Percentiles rank a stretch among this genome's conserved stretches.
Conservation (phyloP, 2,329 filamentous ascomycete species). For the Emmonsiellopsis sp. region DNA sequence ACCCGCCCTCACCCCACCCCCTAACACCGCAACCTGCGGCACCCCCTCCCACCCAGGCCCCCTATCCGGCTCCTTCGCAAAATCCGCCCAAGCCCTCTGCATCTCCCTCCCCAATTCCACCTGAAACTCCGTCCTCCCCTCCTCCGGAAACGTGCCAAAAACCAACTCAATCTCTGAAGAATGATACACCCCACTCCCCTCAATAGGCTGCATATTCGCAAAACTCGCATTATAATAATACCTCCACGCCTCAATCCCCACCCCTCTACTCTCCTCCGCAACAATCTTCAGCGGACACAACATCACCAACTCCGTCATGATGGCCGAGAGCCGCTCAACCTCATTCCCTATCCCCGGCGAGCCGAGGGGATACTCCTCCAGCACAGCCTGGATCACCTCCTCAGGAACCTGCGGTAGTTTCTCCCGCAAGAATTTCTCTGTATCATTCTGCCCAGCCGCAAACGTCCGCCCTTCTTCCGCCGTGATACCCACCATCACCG, state of each 20-base stretch:
- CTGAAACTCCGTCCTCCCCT: slow-evolving; percentile 14
- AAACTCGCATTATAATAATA: slow-evolving; percentile 25
- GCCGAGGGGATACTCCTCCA: slow-evolving; percentile 10
- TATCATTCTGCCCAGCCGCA: slow-evolving; percentile 10
- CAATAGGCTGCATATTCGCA: slow-evolving; percentile 15
- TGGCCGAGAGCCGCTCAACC: slow-evolving; percentile 10
- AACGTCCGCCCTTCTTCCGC: slow-evolving; percentile 17
- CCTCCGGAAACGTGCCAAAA: slow-evolving; percentile 19
- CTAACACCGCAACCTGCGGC: slow-evolving; percentile 11
- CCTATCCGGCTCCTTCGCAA: slow-evolving; percentile 16
- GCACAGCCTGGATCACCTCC: background rate
- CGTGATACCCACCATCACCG: slow-evolving; percentile 19
- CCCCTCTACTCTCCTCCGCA: slow-evolving; percentile 11
- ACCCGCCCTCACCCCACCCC: slow-evolving; percentile 9
- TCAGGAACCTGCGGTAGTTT: slow-evolving; percentile 1
- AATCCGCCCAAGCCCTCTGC: slow-evolving; percentile 20
- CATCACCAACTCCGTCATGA: slow-evolving; percentile 15
- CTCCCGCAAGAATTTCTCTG: slow-evolving; percentile 3
- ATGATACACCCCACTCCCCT: slow-evolving; percentile 24
- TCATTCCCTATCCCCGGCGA: slow-evolving; percentile 6
- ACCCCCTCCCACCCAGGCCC: slow-evolving; percentile 18
- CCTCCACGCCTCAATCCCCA: slow-evolving; percentile 18
- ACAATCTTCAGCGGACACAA: slow-evolving; percentile 13
- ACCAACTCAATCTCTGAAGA: slow-evolving; percentile 23
- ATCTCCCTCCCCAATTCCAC: slow-evolving; percentile 14